Percentiles rank a stretch among this genome's conserved stretches.
phyloP scores from a whole-genome alignment of 2,329 filamentous ascomycete genomes.

The Cercospora citrullina region DNA sequence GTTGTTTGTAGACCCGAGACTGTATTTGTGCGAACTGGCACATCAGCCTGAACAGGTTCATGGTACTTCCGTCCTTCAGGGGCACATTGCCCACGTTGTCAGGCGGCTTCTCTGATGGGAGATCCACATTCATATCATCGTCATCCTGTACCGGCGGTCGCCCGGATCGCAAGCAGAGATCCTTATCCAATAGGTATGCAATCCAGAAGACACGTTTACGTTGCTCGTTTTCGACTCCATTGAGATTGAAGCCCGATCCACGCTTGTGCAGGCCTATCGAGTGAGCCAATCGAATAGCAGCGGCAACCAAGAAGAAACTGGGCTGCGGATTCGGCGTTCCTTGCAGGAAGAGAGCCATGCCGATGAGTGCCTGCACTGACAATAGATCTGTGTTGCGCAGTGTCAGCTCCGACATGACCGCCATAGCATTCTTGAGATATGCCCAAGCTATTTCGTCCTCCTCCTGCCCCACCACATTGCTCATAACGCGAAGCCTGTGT shows the following conservation, averaged over 20 bases:
- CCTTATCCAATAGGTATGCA: slow-evolving; percentile 71
- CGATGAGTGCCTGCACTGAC: slow-evolving; percentile 89
- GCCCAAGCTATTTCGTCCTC: slow-evolving; percentile 95
- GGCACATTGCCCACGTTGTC: slow-evolving; percentile 96
- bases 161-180: slow-evolving; percentile 71
- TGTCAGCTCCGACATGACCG: slow-evolving; percentile 85
- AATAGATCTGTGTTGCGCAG: slow-evolving; percentile 95
- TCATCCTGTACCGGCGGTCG: slow-evolving; percentile 72
- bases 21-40: slow-evolving; percentile 90
- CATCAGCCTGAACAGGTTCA: slow-evolving; percentile 93
- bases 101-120: slow-evolving; percentile 84
- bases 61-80: slow-evolving; percentile 74
- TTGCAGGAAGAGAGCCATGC: slow-evolving; percentile 91
- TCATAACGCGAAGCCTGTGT: slow-evolving; percentile 90
- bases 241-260: slow-evolving; percentile 88
- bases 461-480: slow-evolving; percentile 82
- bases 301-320: slow-evolving; percentile 84
- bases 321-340: slow-evolving; percentile 96
- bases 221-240: slow-evolving; percentile 91
- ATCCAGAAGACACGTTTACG: slow-evolving; percentile 78
- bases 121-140: slow-evolving; percentile 90
- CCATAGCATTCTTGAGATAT: slow-evolving; percentile 95
- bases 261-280: slow-evolving; percentile 95
- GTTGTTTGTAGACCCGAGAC: slow-evolving; percentile 86
- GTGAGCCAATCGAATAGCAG: slow-evolving; percentile 85